A percentile compares a stretch with the other conserved stretches of the same genome.
Conservation (phyloP, 179 eudicot species). For the Carnegiea gigantea region DNA sequence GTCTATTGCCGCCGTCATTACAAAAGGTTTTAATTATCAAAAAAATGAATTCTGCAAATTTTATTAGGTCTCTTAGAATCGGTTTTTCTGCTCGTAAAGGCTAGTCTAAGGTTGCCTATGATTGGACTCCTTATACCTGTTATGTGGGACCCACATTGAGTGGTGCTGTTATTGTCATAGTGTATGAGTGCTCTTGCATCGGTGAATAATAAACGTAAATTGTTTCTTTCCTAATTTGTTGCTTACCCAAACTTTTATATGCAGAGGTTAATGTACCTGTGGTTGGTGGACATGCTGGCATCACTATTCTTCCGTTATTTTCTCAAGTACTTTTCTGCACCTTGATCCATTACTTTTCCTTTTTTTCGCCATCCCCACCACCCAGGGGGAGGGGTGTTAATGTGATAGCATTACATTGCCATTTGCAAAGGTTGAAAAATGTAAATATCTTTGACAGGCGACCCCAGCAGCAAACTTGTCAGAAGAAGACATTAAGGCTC, state of each 20-base stretch:
- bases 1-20: too few relatives aligned
- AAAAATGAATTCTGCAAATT: too few relatives aligned
- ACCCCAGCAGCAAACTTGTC: conserved; percentile 76
- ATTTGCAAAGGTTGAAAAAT: neutral
- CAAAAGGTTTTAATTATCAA: too few relatives aligned
- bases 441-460: conserved; percentile 46
- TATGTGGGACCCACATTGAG: too few relatives aligned
- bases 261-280: conserved; percentile 90
- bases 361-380: too few relatives aligned
- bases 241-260: conserved; percentile 4
- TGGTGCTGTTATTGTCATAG: too few relatives aligned
- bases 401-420: neutral
- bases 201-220: neutral
- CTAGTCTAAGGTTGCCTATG: too few relatives aligned
- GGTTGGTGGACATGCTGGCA: conserved; percentile 95
- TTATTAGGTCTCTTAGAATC: too few relatives aligned
- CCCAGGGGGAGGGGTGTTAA: neutral
- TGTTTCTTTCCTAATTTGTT: conserved; percentile 2
- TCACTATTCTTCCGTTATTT: conserved; percentile 90
- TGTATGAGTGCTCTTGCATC: neutral
- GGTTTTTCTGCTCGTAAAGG: too few relatives aligned
- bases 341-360: neutral
- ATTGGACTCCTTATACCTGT: too few relatives aligned
- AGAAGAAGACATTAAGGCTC: conserved; percentile 44
- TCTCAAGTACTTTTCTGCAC: conserved; percentile 59